phyloP scores from a whole-genome alignment of 176 grass and related monocot genomes.

The Triticum timopheevii region DNA sequence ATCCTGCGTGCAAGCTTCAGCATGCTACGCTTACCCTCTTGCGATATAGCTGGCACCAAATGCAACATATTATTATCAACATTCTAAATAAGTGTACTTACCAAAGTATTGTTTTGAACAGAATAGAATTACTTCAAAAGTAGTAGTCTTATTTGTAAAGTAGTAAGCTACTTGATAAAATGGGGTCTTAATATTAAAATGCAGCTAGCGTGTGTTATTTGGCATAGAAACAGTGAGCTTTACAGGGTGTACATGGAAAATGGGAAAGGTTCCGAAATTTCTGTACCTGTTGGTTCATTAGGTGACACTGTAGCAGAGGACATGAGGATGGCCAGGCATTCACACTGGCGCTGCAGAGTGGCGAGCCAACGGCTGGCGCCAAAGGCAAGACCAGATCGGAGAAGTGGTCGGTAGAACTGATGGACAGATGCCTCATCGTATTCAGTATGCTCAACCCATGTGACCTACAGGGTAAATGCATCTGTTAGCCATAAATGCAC shows the following conservation, averaged over 20 bases:
- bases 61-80: not conserved
- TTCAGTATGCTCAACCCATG: slow-evolving; percentile 94
- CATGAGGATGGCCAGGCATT: slow-evolving; percentile 82
- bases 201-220: not conserved
- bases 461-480: slow-evolving; percentile 80
- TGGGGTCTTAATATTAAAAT: not conserved
- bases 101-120: not conserved
- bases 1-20: slow-evolving; percentile 86
- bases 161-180: not conserved
- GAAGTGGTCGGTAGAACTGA: slow-evolving; percentile 61
- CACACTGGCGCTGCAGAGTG: slow-evolving; percentile 74
- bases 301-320: slow-evolving; percentile 51
- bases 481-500: slow-evolving; percentile 89
- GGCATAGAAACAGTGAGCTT: not conserved
- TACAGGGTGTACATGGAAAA: slow-evolving; percentile 25
- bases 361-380: slow-evolving; percentile 87
- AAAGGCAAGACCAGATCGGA: slow-evolving; percentile 71
- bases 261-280: slow-evolving; percentile 27
- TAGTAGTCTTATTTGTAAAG: not conserved
- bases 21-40: slow-evolving; percentile 77
- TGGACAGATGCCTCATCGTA: slow-evolving; percentile 80
- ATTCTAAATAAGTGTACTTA: not conserved
- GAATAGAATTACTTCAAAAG: not conserved
- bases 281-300: slow-evolving; percentile 46
- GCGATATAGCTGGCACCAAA: slow-evolving; percentile 52